Conservation (phyloP, 805 yeast species). For the Saccharomyces jurei region DNA sequence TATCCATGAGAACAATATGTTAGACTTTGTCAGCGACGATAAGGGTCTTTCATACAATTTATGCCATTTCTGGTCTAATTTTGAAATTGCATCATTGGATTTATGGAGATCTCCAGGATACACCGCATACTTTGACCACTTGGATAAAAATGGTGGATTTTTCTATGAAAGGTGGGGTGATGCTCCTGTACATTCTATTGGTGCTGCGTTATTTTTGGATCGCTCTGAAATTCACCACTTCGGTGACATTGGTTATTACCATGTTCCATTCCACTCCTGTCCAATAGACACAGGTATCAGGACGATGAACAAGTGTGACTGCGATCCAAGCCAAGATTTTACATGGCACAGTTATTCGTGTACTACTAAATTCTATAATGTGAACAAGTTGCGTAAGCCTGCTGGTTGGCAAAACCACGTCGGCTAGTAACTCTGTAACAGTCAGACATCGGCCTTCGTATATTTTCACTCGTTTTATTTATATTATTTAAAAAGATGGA, state of each 20-base stretch:
- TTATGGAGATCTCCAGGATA: constrained; percentile 74
- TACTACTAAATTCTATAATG: constrained; percentile 52
- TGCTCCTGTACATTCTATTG: constrained; percentile 87
- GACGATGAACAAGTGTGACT: constrained; percentile 56
- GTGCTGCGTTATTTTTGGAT: constrained; percentile 70
- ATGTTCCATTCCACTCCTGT: constrained; percentile 74
- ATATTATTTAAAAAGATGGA: background rate
- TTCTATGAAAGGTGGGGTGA: constrained; percentile 94
- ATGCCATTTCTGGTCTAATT: constrained; percentile 90
- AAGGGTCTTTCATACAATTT: constrained; percentile 65
- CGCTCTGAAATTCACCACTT: constrained; percentile 69
- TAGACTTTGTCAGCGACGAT: constrained; percentile 66
- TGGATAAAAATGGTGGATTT: constrained; percentile 83
- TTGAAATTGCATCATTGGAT: constrained; percentile 67
- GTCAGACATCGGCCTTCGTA: background rate
- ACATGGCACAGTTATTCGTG: constrained; percentile 73
- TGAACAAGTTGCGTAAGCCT: constrained; percentile 51
- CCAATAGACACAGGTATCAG: constrained; percentile 61
- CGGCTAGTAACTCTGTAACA: background rate
- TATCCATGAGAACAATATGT: constrained; percentile 51
- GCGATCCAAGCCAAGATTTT: constrained; percentile 63
- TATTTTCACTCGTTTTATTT: background rate
- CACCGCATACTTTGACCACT: constrained; percentile 55
- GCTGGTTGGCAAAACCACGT: constrained; percentile 57
- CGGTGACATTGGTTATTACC: constrained; percentile 78